phyloP scores from a whole-genome alignment of 2,329 filamentous ascomycete species.

The Fusarium caatingaense region DNA sequence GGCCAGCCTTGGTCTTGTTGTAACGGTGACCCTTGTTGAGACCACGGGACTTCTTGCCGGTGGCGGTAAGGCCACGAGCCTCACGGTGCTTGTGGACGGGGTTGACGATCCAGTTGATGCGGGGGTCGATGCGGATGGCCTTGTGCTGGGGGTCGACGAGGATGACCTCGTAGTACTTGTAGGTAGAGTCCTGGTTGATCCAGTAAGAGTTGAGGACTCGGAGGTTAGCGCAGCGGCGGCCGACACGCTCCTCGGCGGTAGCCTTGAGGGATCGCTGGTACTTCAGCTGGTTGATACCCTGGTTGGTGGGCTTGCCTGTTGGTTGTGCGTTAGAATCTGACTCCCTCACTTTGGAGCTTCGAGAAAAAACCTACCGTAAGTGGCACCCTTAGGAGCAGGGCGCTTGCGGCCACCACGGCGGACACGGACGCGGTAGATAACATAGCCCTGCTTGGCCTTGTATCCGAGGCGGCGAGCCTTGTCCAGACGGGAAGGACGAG shows the following conservation, averaged over 20 bases:
- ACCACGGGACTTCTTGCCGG: conserved; percentile 99
- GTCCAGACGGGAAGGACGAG: conserved; percentile 97
- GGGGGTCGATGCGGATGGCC: conserved; percentile 97
- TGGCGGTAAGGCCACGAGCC: conserved; percentile 94
- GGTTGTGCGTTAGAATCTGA: conserved; percentile 36
- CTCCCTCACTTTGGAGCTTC: neutral
- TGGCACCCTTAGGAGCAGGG: conserved; percentile 96
- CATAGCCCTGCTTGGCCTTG: conserved; percentile 99
- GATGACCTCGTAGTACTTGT: conserved; percentile 99
- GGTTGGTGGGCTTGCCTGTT: conserved; percentile 99
- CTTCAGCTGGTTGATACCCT: conserved; percentile 99
- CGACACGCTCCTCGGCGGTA: conserved; percentile 99
- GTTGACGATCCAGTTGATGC: conserved; percentile 99
- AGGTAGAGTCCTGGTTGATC: conserved; percentile 99
- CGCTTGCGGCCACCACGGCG: conserved; percentile 99
- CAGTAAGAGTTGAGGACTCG: conserved; percentile 99
- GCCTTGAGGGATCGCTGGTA: conserved; percentile 99
- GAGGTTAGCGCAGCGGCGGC: conserved; percentile 98
- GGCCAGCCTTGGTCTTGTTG: conserved; percentile 97
- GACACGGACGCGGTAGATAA: conserved; percentile 99
- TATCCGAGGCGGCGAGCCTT: conserved; percentile 99
- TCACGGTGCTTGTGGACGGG: conserved; percentile 99
- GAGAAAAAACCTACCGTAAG: conserved; percentile 80
- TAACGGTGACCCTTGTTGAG: conserved; percentile 99
- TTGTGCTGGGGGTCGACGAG: conserved; percentile 99